Base-by-base conservation (phyloP, 129 eudicot species). In the Deinandra increscens region DNA sequence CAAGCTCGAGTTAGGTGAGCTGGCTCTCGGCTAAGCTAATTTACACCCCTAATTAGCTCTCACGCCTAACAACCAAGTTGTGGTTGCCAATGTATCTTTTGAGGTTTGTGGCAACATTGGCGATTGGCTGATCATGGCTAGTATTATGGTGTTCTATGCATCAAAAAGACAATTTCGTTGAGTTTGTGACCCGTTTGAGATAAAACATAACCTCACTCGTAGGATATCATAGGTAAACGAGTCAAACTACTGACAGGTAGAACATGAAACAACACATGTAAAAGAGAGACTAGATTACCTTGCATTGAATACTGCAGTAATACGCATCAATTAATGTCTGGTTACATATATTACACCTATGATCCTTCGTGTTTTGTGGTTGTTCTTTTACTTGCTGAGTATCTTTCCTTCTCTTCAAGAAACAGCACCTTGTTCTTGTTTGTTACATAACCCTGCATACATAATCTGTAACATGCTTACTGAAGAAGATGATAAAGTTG, bases 231-330 rank as follows among this genome's bases (percentile, higher is more conserved):
- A 62, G 0, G 19, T 31, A 15, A 14, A 5, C 17, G 18, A 14
- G 20, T 17, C 43, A 33, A 11, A 37, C 17, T 15, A 37, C 37
- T 10, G n/a, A 37, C 36, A 1, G 20, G 10, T 51, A 22, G 6
- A 4, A 36, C 4, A 36, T 36, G 39, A 36, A 36, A 36, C 2
- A 36, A 36, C 39, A 36, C 1, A 1, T 36, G 2, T 14, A 4
- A n/a, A 17, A 43, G 0, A 61, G 22, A 43, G 58, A 9, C 43
- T 18, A 49, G 46, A 49, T 61, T n/a, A 75, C 87, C 79, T 83
- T 83, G 84, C 87, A 83, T 13, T 77, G 70, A 6, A 79, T 69
- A 15, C 87, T 83, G 65, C 87, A 83, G 70, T 75, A 83, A 59
- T 50, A 43, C 12, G 81, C 58, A 59, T 77, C 83, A 33, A 62